Evolutionary conservation across 2,329 filamentous ascomycete species (phyloP), one percentile per base, ranked within the genome.

Genomic region (Monosporascus sp.): DNA sequence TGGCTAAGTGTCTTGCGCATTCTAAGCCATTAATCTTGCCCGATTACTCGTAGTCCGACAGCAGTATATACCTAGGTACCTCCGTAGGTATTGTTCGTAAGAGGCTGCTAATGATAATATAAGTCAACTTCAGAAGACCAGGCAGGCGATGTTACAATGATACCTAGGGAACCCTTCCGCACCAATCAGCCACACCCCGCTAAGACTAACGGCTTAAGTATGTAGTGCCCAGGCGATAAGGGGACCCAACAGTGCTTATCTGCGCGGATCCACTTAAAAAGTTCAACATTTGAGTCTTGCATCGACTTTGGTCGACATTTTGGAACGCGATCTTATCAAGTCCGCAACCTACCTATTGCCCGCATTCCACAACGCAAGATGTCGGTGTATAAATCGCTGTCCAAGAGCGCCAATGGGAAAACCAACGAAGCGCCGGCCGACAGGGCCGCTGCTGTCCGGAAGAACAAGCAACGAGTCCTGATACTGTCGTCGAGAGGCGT

Each of bases 401-500:
- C 85, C 6, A 89, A 87, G 71, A 71, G 74, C 52, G 75, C 72
- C 52, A 72, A 73, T 56, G 71, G 74, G 49, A 80, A 81, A 61
- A 73, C 77, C 51, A 67, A 73, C 49, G 78, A 83, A 47, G 75
- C 69, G 34, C 73, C 71, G 50, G 74, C 69, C 57, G 78, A 76
- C 70, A 77, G 76, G 54, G 64, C 69, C 57, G 78, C 76, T 70
- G 78, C 76, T 54, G 65, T 75, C 47, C 79, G 75, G 68, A 87
- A 80, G 73, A 87, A 85, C 69, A 86, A 83, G 75, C 85, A 87
- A 72, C 79, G 91, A 65, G 89, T 97, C 50, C 78, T 99, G 59
- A 92, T 97, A 66, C 80, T 99, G 63, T 94, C 90, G 26, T 97
- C 92, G 24, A 81, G 94, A 76, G 94, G 94, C 59, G 90, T 97